Evolutionary conservation across 2,329 filamentous ascomycete genomes (phyloP).

Genomic region (Alternaria ethzedia): DNA sequence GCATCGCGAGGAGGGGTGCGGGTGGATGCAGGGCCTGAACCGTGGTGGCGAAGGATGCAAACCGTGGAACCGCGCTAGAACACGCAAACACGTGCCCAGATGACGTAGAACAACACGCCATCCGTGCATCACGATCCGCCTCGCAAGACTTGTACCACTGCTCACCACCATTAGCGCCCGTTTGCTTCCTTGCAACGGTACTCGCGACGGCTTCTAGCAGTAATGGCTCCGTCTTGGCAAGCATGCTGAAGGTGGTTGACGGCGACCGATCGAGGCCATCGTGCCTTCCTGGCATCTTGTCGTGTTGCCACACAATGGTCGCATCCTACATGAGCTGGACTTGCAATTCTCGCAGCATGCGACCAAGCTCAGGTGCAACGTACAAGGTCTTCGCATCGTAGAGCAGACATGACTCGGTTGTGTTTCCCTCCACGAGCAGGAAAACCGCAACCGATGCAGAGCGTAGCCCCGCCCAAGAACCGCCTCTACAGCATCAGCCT

Average conservation of each 20-base stretch:
- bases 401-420: neutral
- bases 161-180: neutral
- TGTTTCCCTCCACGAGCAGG: neutral
- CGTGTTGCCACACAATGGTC: neutral
- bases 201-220: neutral
- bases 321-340: neutral
- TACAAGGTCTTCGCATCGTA: neutral
- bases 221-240: neutral
- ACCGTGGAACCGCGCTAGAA: constrained; percentile 7
- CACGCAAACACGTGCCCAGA: constrained; percentile 10
- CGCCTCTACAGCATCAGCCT: neutral
- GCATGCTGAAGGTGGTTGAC: neutral
- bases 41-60: constrained; percentile 8
- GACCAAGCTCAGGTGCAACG: neutral
- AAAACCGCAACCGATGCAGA: constrained; percentile 6
- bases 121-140: neutral
- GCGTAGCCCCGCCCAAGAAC: neutral
- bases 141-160: neutral
- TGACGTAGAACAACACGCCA: neutral
- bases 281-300: neutral
- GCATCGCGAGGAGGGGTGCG: constrained; percentile 12
- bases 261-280: neutral
- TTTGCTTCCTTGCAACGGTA: neutral
- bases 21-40: neutral
- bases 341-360: too few species aligned